Conservation (phyloP, 495 filamentous ascomycete genomes). For the Pyrenopolyporus hunteri region DNA sequence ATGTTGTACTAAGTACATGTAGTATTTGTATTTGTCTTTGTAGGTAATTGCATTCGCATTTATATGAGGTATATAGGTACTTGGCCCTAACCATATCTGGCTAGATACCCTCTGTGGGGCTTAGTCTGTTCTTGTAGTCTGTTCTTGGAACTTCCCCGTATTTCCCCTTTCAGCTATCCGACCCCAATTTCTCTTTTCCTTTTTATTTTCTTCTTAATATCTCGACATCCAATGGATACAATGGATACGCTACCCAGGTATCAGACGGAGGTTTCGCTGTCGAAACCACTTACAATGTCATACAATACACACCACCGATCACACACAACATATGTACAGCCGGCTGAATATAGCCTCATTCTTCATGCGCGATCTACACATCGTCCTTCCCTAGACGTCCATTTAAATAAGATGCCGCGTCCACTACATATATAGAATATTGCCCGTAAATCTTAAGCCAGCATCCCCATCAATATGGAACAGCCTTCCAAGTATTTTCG, state of each 20-base stretch:
- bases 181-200: neutral
- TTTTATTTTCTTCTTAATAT: slow-evolving; percentile 13
- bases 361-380: slow-evolving; percentile 1
- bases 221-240: too few relatives aligned
- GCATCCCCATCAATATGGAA: slow-evolving; percentile 25
- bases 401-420: slow-evolving; percentile 19
- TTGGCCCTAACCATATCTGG: too few relatives aligned
- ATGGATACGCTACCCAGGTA: too few relatives aligned
- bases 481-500: slow-evolving; percentile 15
- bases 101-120: too few relatives aligned
- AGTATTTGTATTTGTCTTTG: too few relatives aligned
- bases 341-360: slow-evolving; percentile 37
- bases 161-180: slow-evolving; percentile 26
- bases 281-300: too few relatives aligned
- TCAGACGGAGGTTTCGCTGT: too few relatives aligned
- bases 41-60: too few relatives aligned
- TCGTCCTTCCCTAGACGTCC: neutral
- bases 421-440: slow-evolving; percentile 23
- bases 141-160: slow-evolving; percentile 24
- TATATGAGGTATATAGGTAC: neutral
- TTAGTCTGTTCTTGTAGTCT: too few relatives aligned
- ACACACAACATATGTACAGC: neutral
- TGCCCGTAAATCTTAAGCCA: slow-evolving; percentile 22
- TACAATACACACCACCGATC: neutral
- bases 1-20: too few relatives aligned